A percentile compares a stretch with the other conserved stretches of the same genome.
Conservation (phyloP, 805 yeast genomes). For the Saccharomycopsis sp. region DNA sequence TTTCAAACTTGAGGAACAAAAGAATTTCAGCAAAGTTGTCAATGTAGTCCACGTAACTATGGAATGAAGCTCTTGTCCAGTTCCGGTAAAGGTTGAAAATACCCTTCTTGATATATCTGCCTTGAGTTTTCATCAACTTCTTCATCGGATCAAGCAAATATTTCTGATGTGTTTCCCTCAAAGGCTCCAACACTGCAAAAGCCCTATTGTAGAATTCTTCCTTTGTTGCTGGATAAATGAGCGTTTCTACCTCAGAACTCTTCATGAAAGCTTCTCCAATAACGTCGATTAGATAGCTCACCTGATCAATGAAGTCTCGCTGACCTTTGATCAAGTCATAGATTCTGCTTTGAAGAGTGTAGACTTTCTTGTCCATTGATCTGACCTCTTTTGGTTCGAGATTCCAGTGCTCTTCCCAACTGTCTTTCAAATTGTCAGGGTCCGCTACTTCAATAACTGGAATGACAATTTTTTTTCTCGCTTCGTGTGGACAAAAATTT, state of each 20-base stretch:
- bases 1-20: slow-evolving; percentile 18
- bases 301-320: slow-evolving; percentile 14
- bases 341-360: slow-evolving; percentile 17
- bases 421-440: slow-evolving; percentile 3
- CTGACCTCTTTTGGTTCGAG: slow-evolving; percentile 5
- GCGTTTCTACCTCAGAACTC: background rate
- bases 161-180: slow-evolving; percentile 11
- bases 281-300: slow-evolving; percentile 10
- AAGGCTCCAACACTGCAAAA: slow-evolving; percentile 16
- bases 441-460: slow-evolving; percentile 4
- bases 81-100: slow-evolving; percentile 11
- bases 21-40: slow-evolving; percentile 15
- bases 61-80: slow-evolving; percentile 17
- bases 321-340: slow-evolving; percentile 19
- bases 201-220: slow-evolving; percentile 7
- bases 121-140: slow-evolving; percentile 11
- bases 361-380: slow-evolving; percentile 2
- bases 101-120: slow-evolving; percentile 16
- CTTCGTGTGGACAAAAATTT: slow-evolving; percentile 13
- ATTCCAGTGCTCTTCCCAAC: slow-evolving; percentile 17
- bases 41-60: slow-evolving; percentile 14
- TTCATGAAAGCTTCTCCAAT: slow-evolving; percentile 14
- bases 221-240: slow-evolving; percentile 13
- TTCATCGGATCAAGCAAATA: slow-evolving; percentile 19
- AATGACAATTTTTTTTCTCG: background rate